Base-by-base conservation (phyloP, 1,284 basidiomycete species). In the Tilletia indica region DNA sequence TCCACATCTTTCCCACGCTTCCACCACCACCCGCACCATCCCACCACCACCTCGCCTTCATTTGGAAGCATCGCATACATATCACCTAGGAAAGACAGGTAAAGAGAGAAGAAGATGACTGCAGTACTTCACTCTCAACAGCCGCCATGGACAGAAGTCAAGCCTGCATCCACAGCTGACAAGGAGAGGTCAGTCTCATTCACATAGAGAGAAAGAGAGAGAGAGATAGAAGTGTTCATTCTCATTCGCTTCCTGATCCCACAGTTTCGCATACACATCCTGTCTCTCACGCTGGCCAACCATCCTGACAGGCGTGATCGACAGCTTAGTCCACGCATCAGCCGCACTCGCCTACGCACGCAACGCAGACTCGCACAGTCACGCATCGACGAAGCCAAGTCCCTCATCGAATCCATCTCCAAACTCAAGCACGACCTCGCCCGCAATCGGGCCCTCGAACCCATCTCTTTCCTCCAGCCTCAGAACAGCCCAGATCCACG, bases 351-450 rank as follows among this genome's bases (percentile, higher is more conserved):
- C 77, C 47, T 75, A 75, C 70, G 75, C 73, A 31, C 73, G 68
- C 12, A 83, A 86, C 73, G 88, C 89, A 70, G 89, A 91, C 80
- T 73, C 54, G 82, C 78, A 25, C 86, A 87, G 81, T 5, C 6
- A 16, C 58, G 58, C 58, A 77, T 87, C 34, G 77, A 80, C 19
- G 91, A 94, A 82, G 64, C 64, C 38, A 48, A 67, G 21, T 36
- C 38, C 12, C 89, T 96, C 76, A 93, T 97, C 71, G 87, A 89
- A 71, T 87, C 89, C 77, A 87, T 95, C 72, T 91, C 91, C 78
- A 89, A 89, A 79, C 86, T 98, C 74, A 97, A 95, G 85, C 92
- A 96, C 85, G 90, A 92, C 81, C 94, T 97, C 91, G 90, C 89
- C 0, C 88, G 92, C 74, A 91, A 97, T 85, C 89, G 89, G 67